Evolutionary conservation across 208 protist genomes (phyloP), one percentile per base, ranked within the genome.

Genomic region (Porcisia hertigi): DNA sequence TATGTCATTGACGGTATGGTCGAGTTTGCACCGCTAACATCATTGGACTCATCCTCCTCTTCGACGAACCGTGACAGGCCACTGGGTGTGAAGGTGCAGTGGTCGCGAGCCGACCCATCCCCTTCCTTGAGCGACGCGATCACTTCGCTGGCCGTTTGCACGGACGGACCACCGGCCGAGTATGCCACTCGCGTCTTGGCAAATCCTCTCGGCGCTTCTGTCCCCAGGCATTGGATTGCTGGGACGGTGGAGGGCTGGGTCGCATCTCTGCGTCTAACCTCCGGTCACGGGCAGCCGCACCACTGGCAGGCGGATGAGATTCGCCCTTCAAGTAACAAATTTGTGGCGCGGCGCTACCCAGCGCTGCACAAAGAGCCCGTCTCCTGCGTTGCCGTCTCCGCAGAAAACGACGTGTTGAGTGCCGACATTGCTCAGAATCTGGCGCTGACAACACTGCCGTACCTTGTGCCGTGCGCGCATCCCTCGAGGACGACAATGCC

Each of bases 351-450:
- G 53, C 69, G 54, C 14, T 79, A 69, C 49, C 73, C 73, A 0
- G 83, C 92, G 39, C 80, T 94, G 25, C 93, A 97, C 80, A 83
- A 76, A 55, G 91, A 97, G 69, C 91, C 93, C 30, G 86, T 95
- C 63, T 92, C 93, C 0, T 90, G 79, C 57, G 85, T 97, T 7
- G 86, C 91, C 6, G 90, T 94, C 55, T 94, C 92, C 6, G 23
- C 63, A 4, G 63, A 82, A 49, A 91, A 93, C 53, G 89, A 92
- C 75, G 87, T 97, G 54, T 58, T 95, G 20, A 90, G 84, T 18
- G 88, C 85, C 2, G 93, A 97, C 64, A 93, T 97, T 77, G 91
- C 91, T 18, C 93, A 97, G 74, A 92, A 94, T 69, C 84, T 94
- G 20, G 80, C 91, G 14, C 79, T 97, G 34, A 90, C 89, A 52